These are phyloP conservation scores for Chrysosporium queenslandicum DNA, from an alignment of 2,329 filamentous ascomycete species.

Conservation along the genomic window DNA sequence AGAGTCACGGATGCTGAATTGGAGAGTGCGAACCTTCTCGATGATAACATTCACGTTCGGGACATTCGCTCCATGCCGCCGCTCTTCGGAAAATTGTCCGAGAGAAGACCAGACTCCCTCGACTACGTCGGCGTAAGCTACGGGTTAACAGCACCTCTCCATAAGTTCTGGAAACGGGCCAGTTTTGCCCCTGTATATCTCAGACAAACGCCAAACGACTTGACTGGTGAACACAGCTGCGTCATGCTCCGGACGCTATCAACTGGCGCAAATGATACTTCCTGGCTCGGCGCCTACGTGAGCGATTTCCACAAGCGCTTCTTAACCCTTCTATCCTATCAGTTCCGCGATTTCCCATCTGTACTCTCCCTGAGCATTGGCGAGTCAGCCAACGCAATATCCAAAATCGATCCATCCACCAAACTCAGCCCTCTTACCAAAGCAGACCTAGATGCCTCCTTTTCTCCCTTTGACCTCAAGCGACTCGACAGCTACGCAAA, in stretches of 20 bases:
- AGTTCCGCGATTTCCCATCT: slow-evolving; percentile 74
- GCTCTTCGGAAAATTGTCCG: slow-evolving; percentile 76
- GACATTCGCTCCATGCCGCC: slow-evolving; percentile 90
- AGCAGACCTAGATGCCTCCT: slow-evolving; percentile 60
- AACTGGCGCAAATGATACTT: slow-evolving; percentile 51
- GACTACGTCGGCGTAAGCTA: slow-evolving; percentile 96
- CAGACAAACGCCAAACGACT: slow-evolving; percentile 86
- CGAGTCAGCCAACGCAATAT: slow-evolving; percentile 67
- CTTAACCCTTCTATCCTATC: slow-evolving; percentile 76
- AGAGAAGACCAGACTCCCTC: slow-evolving; percentile 66
- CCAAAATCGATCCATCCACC: slow-evolving; percentile 51
- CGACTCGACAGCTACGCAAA: slow-evolving; percentile 90
- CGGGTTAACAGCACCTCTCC: slow-evolving; percentile 73
- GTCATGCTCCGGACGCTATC: slow-evolving; percentile 84
- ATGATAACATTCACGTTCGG: slow-evolving; percentile 80
- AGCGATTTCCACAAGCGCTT: slow-evolving; percentile 94
- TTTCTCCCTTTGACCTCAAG: slow-evolving; percentile 91
- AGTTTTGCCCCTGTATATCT: slow-evolving; percentile 84
- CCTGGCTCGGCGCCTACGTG: slow-evolving; percentile 84
- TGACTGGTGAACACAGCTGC: slow-evolving; percentile 94
- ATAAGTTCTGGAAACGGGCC: slow-evolving; percentile 93
- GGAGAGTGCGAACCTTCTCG: slow-evolving; percentile 61
- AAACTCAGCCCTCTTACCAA: slow-evolving; percentile 55
- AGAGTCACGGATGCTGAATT: slow-evolving; percentile 76
- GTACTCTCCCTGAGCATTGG: slow-evolving; percentile 75